phyloP scores from a whole-genome alignment of 495 filamentous ascomycete species.

The Penicillium roqueforti region DNA sequence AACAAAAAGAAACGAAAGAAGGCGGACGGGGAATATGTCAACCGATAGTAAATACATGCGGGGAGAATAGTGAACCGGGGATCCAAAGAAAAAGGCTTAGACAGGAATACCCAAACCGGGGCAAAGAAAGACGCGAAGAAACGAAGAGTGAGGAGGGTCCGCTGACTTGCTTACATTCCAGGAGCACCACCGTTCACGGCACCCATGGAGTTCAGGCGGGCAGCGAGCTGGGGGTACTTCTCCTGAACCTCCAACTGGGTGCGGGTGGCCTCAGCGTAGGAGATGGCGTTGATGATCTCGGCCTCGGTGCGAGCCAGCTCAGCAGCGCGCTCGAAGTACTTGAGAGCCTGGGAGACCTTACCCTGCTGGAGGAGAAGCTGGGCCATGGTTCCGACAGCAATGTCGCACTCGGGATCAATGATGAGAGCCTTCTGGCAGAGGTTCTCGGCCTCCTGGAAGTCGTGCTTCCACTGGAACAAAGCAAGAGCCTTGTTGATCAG shows the following conservation, averaged over 20 bases:
- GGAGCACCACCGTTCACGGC: conserved; percentile 36
- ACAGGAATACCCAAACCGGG: conserved; percentile 15
- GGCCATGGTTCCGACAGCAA: conserved; percentile 98
- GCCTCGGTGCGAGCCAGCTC: conserved; percentile 93
- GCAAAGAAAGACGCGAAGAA: conserved; percentile 16
- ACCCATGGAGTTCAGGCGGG: conserved; percentile 74
- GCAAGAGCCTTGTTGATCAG: conserved; percentile 98
- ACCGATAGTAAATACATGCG: conserved; percentile 38
- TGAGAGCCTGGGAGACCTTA: conserved; percentile 90
- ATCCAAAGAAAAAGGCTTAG: conserved; percentile 16
- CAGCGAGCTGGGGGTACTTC: conserved; percentile 93
- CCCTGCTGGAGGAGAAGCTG: conserved; percentile 97
- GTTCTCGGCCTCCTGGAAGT: conserved; percentile 91
- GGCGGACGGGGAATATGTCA: conserved; percentile 26
- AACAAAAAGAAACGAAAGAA: conserved; percentile 18
- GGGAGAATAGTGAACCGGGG: conserved; percentile 23
- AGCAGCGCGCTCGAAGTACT: conserved; percentile 95
- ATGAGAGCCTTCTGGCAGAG: conserved; percentile 96
- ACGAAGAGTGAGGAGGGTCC: conserved; percentile 17
- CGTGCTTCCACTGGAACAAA: conserved; percentile 96
- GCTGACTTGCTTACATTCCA: conserved; percentile 31
- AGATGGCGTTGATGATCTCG: conserved; percentile 93
- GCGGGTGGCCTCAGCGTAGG: conserved; percentile 93
- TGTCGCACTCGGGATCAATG: conserved; percentile 98
- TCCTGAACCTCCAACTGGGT: conserved; percentile 97